These are phyloP conservation scores for Poa pratensis DNA, from an alignment of 176 grass and related monocot species.

Conservation along the genomic window DNA sequence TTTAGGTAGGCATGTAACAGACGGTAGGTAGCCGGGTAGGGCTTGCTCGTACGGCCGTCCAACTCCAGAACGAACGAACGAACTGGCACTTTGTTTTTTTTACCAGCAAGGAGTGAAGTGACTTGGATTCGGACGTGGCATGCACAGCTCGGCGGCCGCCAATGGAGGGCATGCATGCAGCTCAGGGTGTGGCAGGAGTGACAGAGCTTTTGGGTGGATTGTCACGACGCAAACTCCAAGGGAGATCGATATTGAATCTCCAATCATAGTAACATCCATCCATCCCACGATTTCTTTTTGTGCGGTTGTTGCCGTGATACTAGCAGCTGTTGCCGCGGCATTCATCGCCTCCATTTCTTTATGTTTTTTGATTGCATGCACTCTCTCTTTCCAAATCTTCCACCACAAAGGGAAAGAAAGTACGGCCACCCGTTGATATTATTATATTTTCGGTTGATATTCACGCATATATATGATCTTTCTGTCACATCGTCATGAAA, in stretches of 20 bases:
- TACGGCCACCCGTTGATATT: slow-evolving; percentile 32
- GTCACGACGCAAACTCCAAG: slow-evolving; percentile 58
- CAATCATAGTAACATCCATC: slow-evolving; percentile 71
- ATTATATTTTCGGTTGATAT: slow-evolving; percentile 14
- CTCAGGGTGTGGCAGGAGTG: not conserved
- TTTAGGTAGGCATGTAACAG: slow-evolving; percentile 35
- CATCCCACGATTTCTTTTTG: slow-evolving; percentile 40
- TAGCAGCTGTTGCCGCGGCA: slow-evolving; percentile 49
- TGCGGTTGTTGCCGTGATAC: slow-evolving; percentile 51
- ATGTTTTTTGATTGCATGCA: slow-evolving; percentile 10
- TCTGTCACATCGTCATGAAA: slow-evolving; percentile 23
- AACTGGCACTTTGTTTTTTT: slow-evolving; percentile 32
- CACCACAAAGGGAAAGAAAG: slow-evolving; percentile 49
- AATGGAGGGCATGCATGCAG: slow-evolving; percentile 44
- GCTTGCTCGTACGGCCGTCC: not conserved
- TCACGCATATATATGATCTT: not conserved
- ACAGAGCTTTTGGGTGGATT: slow-evolving; percentile 15
- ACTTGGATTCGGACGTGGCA: slow-evolving; percentile 17
- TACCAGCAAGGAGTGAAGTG: not conserved
- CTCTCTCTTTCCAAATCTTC: slow-evolving; percentile 51
- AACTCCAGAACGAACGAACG: not conserved
- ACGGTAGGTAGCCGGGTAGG: slow-evolving; percentile 39
- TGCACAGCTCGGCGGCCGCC: slow-evolving; percentile 38
- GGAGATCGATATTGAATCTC: slow-evolving; percentile 51
- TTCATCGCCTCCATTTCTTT: slow-evolving; percentile 57